Evolutionary conservation across 352 stramenopile genomes (phyloP).

Genomic region (Globisporangium orthogonon): DNA sequence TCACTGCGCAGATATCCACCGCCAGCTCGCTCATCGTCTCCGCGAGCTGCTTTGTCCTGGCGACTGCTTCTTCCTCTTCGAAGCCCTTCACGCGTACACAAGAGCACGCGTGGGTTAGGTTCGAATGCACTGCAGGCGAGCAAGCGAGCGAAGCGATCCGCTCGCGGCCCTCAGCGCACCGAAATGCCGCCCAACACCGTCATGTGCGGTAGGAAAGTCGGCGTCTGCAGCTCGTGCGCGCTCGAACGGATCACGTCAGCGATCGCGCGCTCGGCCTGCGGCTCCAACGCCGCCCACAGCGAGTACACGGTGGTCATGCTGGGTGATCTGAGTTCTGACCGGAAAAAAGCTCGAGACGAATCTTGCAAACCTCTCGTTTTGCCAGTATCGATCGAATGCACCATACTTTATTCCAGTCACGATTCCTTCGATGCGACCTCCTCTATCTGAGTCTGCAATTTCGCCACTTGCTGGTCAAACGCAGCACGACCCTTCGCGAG

Average conservation of each 20-base stretch:
- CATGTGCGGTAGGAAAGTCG: conserved; percentile 47
- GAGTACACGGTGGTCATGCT: conserved; percentile 22
- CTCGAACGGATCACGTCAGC: conserved; percentile 26
- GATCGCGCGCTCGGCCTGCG: conserved; percentile 15
- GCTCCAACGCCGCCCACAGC: conserved; percentile 43
- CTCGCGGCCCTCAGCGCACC: conserved; percentile 11
- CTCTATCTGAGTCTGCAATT: conserved; percentile 55
- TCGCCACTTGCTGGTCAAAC: conserved; percentile 48
- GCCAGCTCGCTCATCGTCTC: conserved; percentile 23
- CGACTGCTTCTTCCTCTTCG: conserved; percentile 15
- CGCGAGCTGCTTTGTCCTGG: conserved; percentile 30
- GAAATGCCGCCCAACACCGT: conserved; percentile 46
- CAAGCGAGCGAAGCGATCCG: not conserved
- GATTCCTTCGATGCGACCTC: conserved; percentile 22
- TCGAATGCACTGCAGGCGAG: too few species aligned
- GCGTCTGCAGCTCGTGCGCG: conserved; percentile 30
- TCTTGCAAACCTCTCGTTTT: not conserved
- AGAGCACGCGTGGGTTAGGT: too few species aligned
- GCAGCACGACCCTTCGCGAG: conserved; percentile 36
- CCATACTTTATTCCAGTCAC: conserved; percentile 1
- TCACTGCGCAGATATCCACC: conserved; percentile 28
- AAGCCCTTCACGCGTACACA: conserved; percentile 18
- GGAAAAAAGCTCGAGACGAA: too few species aligned
- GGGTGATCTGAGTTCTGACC: too few species aligned
- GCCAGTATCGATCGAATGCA: not conserved